A percentile compares a stretch with the other conserved stretches of the same genome.
phyloP scores from a whole-genome alignment of 768 basidiomycete species.

The Suillus alpinus region DNA sequence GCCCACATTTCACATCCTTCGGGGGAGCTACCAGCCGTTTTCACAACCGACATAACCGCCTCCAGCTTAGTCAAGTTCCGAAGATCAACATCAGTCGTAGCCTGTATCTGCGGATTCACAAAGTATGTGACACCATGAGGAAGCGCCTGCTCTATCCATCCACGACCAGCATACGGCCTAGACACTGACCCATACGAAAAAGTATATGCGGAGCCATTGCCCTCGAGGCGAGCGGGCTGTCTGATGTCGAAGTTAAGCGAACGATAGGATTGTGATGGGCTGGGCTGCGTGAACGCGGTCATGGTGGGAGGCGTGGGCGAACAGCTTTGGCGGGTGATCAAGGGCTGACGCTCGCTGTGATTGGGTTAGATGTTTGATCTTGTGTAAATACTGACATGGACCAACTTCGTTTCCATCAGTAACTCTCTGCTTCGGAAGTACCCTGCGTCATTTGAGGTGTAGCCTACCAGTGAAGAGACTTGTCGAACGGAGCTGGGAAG shows the following conservation, averaged over 20 bases:
- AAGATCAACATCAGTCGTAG: constrained; percentile 72
- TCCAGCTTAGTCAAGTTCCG: constrained; percentile 50
- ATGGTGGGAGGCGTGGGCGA: constrained; percentile 28
- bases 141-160: constrained; percentile 76
- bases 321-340: constrained; percentile 34
- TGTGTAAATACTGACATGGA: too few species aligned
- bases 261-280: constrained; percentile 21
- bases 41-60: constrained; percentile 31
- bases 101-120: constrained; percentile 55
- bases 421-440: constrained; percentile 10
- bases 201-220: constrained; percentile 29
- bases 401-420: constrained; percentile 27
- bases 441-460: constrained; percentile 17
- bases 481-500: constrained; percentile 15
- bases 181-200: constrained; percentile 25
- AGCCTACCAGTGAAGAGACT: constrained; percentile 11
- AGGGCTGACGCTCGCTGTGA: constrained; percentile 51
- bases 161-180: constrained; percentile 35
- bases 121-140: constrained; percentile 74
- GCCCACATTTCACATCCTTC: constrained; percentile 65
- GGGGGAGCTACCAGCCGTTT: constrained; percentile 30
- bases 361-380: neutral
- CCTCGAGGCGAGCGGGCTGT: constrained; percentile 23
- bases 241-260: constrained; percentile 16
- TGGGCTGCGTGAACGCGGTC: constrained; percentile 20